These are phyloP conservation scores for Capronia epimyces DNA, from an alignment of 2,329 filamentous ascomycete species.

Conservation along the genomic window DNA sequence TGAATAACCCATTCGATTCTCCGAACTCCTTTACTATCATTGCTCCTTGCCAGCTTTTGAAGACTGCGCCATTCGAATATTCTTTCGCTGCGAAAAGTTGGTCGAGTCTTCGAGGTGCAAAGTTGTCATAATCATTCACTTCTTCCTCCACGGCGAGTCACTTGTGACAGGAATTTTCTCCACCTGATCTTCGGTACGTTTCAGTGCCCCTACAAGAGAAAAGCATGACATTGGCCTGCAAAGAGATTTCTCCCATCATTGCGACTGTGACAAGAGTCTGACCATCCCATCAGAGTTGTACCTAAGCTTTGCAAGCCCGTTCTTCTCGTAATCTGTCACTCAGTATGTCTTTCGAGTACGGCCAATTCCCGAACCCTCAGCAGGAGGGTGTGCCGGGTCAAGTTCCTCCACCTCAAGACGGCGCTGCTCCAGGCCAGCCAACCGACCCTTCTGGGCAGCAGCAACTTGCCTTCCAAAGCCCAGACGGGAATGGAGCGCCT, in stretches of 20 bases:
- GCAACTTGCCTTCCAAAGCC: slow-evolving; percentile 48
- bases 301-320: slow-evolving; percentile 11
- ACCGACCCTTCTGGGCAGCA: slow-evolving; percentile 40
- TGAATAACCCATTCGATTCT: slow-evolving; percentile 20
- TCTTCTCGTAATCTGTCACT: slow-evolving; percentile 13
- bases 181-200: slow-evolving; percentile 12
- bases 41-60: slow-evolving; percentile 19
- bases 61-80: slow-evolving; percentile 21
- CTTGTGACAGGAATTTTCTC: slow-evolving; percentile 9
- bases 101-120: slow-evolving; percentile 1
- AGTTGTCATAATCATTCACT: slow-evolving; percentile 18
- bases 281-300: slow-evolving; percentile 14
- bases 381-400: slow-evolving; percentile 51
- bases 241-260: neutral
- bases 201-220: neutral
- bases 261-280: slow-evolving; percentile 4
- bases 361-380: slow-evolving; percentile 57
- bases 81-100: slow-evolving; percentile 26
- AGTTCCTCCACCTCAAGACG: slow-evolving; percentile 44
- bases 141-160: slow-evolving; percentile 9
- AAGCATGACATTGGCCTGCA: neutral
- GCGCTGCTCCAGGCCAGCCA: slow-evolving; percentile 50
- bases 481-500: slow-evolving; percentile 42
- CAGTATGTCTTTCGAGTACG: slow-evolving; percentile 63
- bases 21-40: slow-evolving; percentile 20